Evolutionary conservation across 352 stramenopile genomes (phyloP), one percentile per base, ranked within the genome.

Genomic region (Globisporangium alternatum): DNA sequence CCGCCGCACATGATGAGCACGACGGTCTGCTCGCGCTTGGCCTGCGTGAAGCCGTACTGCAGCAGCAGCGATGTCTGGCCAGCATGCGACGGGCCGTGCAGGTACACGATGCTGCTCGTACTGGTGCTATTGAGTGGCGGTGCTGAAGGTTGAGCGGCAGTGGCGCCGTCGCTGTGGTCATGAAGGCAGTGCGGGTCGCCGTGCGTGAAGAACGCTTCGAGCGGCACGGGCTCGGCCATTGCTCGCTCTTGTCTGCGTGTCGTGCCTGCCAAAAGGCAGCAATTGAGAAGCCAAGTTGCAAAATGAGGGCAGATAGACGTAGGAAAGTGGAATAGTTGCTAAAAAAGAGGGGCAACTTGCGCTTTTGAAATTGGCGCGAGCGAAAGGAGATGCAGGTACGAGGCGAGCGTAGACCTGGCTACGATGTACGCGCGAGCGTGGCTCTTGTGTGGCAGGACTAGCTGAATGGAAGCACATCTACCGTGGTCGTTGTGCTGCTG

Each of bases 161-260:
- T n/a, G 25, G 43, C 31, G n/a, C 19, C 25, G n/a, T 15, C 22
- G 49, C 44, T 70, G 43, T 7, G 28, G 7, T 56, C 49, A 30
- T 33, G 56, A 17, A 47, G 4, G 31, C 78, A 80, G 15, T 51
- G 54, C 15, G 61, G 45, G 15, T 75, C 72, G 10, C 72, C 70
- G 43, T 91, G 81, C 65, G 78, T 76, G 68, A 89, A 91, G 69
- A 91, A 91, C 3, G 78, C 71, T 56, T 89, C 81, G 19, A 91
- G 65, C 31, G 43, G 45, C 58, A 55, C 49, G 31, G 28, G 56
- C 28, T 55, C 49, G 25, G 31, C 49, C 49, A 56, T 56, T 55
- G 6, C 3, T 33, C 19, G 25, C 47, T 28, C 17, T 13, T 17
- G 21, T 19, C 31, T 2, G 17, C 15, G 31, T 37, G 31, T 9